Conservation (phyloP, 2,329 filamentous ascomycete species). For the Colletotrichum lupini region DNA sequence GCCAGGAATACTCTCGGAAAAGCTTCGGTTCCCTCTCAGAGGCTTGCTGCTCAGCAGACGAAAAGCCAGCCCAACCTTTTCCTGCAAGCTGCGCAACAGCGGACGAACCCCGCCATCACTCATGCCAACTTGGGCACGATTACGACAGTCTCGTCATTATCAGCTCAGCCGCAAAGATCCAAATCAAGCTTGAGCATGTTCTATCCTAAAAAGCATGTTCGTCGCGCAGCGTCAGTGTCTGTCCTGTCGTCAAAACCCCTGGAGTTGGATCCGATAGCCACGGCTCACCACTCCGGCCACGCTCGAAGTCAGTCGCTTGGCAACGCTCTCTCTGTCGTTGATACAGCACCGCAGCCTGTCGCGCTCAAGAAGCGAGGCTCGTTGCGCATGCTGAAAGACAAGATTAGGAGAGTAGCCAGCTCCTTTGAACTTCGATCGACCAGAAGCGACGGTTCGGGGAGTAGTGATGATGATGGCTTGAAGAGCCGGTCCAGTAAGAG, state of each 20-base stretch:
- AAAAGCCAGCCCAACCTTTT: conserved; percentile 5
- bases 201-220: not conserved
- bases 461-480: not conserved
- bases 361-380: conserved; percentile 13
- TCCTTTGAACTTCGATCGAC: conserved; percentile 25
- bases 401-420: conserved; percentile 28
- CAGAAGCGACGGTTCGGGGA: not conserved
- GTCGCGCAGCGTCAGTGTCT: conserved; percentile 3
- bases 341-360: not conserved
- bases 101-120: not conserved
- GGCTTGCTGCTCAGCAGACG: not conserved
- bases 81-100: not conserved
- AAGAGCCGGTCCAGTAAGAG: conserved; percentile 23
- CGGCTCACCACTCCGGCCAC: not conserved
- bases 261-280: not conserved
- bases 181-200: conserved; percentile 3
- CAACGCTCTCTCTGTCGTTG: not conserved
- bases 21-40: not conserved
- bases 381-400: conserved; percentile 11
- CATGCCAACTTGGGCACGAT: not conserved
- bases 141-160: not conserved
- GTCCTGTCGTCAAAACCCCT: not conserved
- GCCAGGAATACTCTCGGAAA: not conserved
- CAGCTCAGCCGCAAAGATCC: not conserved
- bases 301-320: conserved; percentile 7